Evolutionary conservation across 768 basidiomycete genomes (phyloP).

Genomic region (Russula abietina): DNA sequence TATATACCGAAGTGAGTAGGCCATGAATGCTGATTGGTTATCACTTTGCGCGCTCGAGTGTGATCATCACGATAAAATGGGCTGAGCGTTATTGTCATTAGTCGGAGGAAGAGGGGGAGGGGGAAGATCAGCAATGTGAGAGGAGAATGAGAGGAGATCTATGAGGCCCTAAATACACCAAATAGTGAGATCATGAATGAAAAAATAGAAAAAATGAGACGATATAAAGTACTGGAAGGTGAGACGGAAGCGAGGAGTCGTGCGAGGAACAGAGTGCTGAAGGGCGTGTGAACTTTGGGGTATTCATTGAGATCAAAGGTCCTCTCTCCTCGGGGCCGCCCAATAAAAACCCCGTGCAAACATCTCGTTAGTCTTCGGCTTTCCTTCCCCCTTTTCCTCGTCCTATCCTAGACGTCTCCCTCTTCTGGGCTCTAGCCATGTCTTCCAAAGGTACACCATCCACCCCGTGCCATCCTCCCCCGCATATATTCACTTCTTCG

Average conservation of each 20-base stretch:
- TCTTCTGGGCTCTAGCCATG: slow-evolving; percentile 13
- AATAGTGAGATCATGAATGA: neutral
- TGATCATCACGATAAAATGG: neutral
- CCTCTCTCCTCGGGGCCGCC: neutral
- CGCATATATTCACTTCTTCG: slow-evolving; percentile 15
- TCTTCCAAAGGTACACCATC: slow-evolving; percentile 23
- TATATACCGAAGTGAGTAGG: neutral
- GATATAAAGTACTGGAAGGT: slow-evolving; percentile 3
- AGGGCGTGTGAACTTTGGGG: slow-evolving; percentile 26
- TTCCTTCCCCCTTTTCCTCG: slow-evolving; percentile 2
- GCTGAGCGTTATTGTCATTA: slow-evolving; percentile 8
- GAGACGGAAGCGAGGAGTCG: slow-evolving; percentile 10
- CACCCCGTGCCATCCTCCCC: neutral
- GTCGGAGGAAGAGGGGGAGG: neutral
- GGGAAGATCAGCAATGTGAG: neutral
- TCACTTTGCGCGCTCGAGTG: neutral
- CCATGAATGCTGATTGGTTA: slow-evolving; percentile 3
- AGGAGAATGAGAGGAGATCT: neutral
- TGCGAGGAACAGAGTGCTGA: neutral
- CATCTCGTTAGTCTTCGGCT: neutral
- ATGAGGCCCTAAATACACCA: neutral
- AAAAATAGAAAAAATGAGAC: neutral
- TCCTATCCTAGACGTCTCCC: slow-evolving; percentile 5
- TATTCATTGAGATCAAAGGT: neutral
- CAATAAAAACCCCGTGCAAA: slow-evolving; percentile 22